Base-by-base conservation (phyloP, 192 early-diverging fungal genomes). In the Backusella circina region DNA sequence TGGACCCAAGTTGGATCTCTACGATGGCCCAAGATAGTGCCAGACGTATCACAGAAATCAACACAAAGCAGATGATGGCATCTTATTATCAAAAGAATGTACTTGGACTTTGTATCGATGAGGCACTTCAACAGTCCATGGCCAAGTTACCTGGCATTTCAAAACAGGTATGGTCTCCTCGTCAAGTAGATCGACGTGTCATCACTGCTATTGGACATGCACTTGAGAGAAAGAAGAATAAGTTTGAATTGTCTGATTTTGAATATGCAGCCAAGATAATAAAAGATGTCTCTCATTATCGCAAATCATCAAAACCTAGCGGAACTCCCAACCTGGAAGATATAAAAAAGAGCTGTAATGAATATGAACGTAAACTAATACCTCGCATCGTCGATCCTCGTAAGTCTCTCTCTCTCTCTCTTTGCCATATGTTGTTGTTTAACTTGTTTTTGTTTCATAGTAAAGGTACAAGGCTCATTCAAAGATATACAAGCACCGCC, bases 341-440 rank as follows among this genome's bases (percentile, higher is more conserved):
- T 1, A 65, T 77, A 3, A 77, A 80, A 76, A 76, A 86, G 70
- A 76, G 86, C 35, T 77, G 83, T 85, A 78, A 89, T 84, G 65
- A 81, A 47, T 91, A 96, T 83, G 96, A 98, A 78, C 86, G 89
- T 72, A 89, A 88, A 65, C 80, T 98, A 65, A 74, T 96, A 1
- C 80, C 87, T 31, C 92, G 93, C 50, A 91, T 98, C 47, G 90
- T 98, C 13, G 88, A 95, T 74, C 94, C 96, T 73, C 72, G 88
- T 89, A 87, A 64, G 72, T 50, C 31, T n/a, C 50, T 16, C 41
- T 31, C 8, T 50, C 32, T 30, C 44, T 50, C 18, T 30, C 39
- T 16, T 13, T 21, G 35, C 31, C 18, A 8, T 76, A 65, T 65
- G 36, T 8, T 15, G 2, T 35, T 13, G 54, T 18, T 57, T 39